Conservation (phyloP, 306 rosid genomes). For the Glycine tomentella region DNA sequence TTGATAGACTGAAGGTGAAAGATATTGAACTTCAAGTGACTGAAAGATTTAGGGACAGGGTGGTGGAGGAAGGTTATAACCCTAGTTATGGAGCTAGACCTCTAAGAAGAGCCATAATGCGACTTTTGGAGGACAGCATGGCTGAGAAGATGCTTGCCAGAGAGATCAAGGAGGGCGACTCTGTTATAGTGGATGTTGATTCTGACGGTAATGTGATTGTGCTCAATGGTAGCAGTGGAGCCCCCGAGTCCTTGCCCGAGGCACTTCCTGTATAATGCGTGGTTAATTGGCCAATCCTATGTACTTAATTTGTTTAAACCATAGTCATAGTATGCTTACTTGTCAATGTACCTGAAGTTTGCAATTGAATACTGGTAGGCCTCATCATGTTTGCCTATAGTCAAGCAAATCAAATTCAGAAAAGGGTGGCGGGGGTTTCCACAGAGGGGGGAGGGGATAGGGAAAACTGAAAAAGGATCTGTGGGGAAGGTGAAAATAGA, state of each 20-base stretch:
- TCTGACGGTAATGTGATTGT: constrained; percentile 92
- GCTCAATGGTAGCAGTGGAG: constrained; percentile 81
- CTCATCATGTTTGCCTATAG: constrained; percentile 23
- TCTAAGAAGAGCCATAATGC: constrained; percentile 95
- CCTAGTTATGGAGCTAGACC: constrained; percentile 99
- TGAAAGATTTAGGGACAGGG: constrained; percentile 89
- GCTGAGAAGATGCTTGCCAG: constrained; percentile 98
- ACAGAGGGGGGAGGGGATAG: not conserved
- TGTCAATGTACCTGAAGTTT: constrained; percentile 49
- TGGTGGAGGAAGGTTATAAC: constrained; percentile 94
- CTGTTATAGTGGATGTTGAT: constrained; percentile 92
- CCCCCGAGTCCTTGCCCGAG: constrained; percentile 72
- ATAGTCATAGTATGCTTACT: constrained; percentile 53
- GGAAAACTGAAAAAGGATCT: not conserved
- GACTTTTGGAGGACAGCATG: constrained; percentile 98
- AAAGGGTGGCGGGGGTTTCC: not conserved
- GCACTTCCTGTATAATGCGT: constrained; percentile 63
- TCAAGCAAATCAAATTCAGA: constrained; percentile 36
- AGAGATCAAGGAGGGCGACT: constrained; percentile 95
- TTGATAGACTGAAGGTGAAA: constrained; percentile 73
- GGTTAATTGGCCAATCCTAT: constrained; percentile 42
- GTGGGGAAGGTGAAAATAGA: constrained; percentile 5
- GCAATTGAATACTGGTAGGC: constrained; percentile 38
- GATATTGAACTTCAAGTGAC: constrained; percentile 96
- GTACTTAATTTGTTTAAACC: constrained; percentile 44